phyloP scores from a whole-genome alignment of 768 basidiomycete species.

The Sistotremastrum suecicum region DNA sequence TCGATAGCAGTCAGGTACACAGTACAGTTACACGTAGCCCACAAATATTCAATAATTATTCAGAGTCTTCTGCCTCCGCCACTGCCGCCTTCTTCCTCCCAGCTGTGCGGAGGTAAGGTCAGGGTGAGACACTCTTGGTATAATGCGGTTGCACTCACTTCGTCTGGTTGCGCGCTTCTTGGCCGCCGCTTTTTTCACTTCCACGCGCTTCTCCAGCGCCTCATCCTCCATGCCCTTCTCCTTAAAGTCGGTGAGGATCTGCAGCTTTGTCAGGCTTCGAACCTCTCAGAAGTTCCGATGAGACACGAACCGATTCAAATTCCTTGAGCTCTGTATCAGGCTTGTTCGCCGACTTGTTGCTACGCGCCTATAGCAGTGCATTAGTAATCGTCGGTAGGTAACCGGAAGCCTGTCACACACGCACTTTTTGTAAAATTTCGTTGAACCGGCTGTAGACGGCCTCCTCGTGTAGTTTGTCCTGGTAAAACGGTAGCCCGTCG shows the following conservation, averaged over 20 bases:
- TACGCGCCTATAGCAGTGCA: constrained; percentile 41
- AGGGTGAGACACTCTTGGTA: neutral
- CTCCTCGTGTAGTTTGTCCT: constrained; percentile 89
- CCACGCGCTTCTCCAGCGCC: constrained; percentile 74
- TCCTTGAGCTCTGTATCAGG: constrained; percentile 89
- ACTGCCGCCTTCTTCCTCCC: neutral
- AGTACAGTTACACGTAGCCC: neutral
- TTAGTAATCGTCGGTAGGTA: neutral
- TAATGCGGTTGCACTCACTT: constrained; percentile 17
- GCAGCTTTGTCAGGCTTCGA: neutral
- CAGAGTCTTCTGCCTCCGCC: neutral
- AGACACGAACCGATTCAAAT: constrained; percentile 60
- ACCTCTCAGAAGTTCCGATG: neutral
- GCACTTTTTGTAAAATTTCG: constrained; percentile 83
- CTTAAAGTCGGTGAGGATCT: constrained; percentile 78
- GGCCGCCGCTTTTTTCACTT: constrained; percentile 69
- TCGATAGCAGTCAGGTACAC: neutral
- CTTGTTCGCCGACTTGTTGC: constrained; percentile 85
- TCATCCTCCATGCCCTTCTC: constrained; percentile 86
- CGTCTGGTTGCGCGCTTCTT: constrained; percentile 50
- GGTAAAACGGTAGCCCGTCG: constrained; percentile 83
- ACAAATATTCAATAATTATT: neutral
- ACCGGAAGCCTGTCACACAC: constrained; percentile 5
- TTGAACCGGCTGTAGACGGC: constrained; percentile 67
- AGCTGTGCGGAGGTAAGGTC: neutral